Evolutionary conservation across 2,329 filamentous ascomycete genomes (phyloP), one percentile per base, ranked within the genome.

Genomic region (Peltaster fructicola): DNA sequence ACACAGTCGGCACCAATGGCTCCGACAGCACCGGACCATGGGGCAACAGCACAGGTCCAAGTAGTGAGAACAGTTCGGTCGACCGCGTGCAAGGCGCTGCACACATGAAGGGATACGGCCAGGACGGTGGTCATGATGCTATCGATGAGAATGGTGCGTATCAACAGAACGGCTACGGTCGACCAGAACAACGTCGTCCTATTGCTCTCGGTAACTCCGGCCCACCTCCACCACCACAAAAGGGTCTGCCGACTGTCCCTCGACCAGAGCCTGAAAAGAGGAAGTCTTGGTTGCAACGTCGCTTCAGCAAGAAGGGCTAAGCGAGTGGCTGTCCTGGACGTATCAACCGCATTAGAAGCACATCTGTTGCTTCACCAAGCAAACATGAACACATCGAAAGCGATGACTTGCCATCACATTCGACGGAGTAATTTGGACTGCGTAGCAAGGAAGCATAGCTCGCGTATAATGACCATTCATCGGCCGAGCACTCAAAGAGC

Each of bases 21-120:
- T 76, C 68, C 38, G 69, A 73, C 34, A 70, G 58, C 26, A 59
- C 59, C 26, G 82, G 92, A 30, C 72, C 72, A 8, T 73, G 68
- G 44, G 73, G 72, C 28, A 84, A 88, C 50, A 73, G 74, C 36
- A 91, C 81, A 31, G 82, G 92, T 45, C 84, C 79, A 56, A 88
- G 78, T 54, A 92, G 82, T 45, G 78, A 92, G 45, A 91, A 91
- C 54, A 90, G 80, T 54, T 91, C 81, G 2, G 68, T 90, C 38
- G 34, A 30, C 21, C 29, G 20, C 32, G 33, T 31, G 25, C 50
- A 24, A 39, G 53, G 34, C 5, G 44, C 41, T 7, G 26, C 21
- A 3, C 34, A 50, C 18, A 49, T 51, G 22, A 41, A 53, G 19
- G 59, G 59, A 2, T 62, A 60, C 30, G 59, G 58, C 8, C 27